Evolutionary conservation across 257 asterid species (phyloP).

Genomic region (Rhazya stricta): DNA sequence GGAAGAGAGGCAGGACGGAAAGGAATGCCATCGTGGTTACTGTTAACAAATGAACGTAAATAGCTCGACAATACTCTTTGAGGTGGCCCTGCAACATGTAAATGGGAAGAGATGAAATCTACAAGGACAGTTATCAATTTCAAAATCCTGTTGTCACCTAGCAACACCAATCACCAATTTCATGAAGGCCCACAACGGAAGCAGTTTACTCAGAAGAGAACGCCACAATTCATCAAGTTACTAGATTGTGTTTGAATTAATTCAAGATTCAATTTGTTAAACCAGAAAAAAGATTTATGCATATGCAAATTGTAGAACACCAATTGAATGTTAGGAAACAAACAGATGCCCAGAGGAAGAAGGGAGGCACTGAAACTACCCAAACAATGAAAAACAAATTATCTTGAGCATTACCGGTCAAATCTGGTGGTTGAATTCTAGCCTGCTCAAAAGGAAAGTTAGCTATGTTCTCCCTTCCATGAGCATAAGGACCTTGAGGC

Average conservation of each 20-base stretch:
- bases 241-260: neutral
- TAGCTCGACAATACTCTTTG: slow-evolving; percentile 88
- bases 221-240: neutral
- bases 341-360: neutral
- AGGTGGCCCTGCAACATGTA: slow-evolving; percentile 77
- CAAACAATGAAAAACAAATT: neutral
- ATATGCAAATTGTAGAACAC: neutral
- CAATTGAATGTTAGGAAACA: neutral
- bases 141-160: neutral
- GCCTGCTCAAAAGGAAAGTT: slow-evolving; percentile 58
- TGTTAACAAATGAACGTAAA: slow-evolving; percentile 91
- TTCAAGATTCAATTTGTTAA: neutral
- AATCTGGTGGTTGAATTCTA: slow-evolving; percentile 52
- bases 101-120: neutral
- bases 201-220: neutral
- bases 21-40: slow-evolving; percentile 67
- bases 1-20: slow-evolving; percentile 87
- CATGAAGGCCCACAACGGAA: neutral
- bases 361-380: neutral
- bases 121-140: neutral
- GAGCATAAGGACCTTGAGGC: slow-evolving; percentile 54
- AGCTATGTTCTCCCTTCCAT: slow-evolving; percentile 41
- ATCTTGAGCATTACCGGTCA: slow-evolving; percentile 52
- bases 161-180: neutral
- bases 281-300: neutral